Evolutionary conservation across 2,329 filamentous ascomycete genomes (phyloP), one percentile per base, ranked within the genome.

Genomic region (Monilinia vaccinii-corymbosi): DNA sequence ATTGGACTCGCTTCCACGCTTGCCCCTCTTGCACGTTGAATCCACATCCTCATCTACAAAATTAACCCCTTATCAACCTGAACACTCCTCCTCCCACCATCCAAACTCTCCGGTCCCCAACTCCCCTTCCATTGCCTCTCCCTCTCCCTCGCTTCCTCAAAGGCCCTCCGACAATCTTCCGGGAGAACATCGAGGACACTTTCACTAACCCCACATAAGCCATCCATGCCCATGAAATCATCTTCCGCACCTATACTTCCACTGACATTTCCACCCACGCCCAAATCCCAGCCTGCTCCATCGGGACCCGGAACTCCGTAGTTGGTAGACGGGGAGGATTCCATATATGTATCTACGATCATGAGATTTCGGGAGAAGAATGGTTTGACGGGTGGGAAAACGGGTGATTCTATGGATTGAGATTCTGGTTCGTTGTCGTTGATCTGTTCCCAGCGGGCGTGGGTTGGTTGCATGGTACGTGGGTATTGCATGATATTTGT

Each of bases 401-500:
- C 77, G 34, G 74, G 74, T 71, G 56, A 28, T 57, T 60, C 60
- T 38, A 42, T 13, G 8, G 50, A 47, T 11, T 31, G 11, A 14
- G 42, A 23, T 16, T 46, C 46, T 40, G 66, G 56, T 18, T 66
- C 65, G 49, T 65, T 64, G 44, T 76, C 73, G 14, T 80, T 73
- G 2, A 95, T 78, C 62, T 87, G 84, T 74, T 94, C 89, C 77
- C 92, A 91, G 62, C 87, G 86, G 11, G 85, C 91, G 67, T 91
- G 89, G 2, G 91, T 94, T 3, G 94, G 91, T 73, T 99, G 94
- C 82, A 91, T 96, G 69, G 81, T 88, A 63, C 84, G 83, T 0
- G 94, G 93, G 71, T 88, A 95, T 71, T 94, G 90, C 81, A 97
- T 88, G 61, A 82, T 75, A 73, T 99, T 99, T 58, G 94, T 97